Evolutionary conservation across 176 grass and related monocot species (phyloP).

Genomic region (Coix lacrymajobi): DNA sequence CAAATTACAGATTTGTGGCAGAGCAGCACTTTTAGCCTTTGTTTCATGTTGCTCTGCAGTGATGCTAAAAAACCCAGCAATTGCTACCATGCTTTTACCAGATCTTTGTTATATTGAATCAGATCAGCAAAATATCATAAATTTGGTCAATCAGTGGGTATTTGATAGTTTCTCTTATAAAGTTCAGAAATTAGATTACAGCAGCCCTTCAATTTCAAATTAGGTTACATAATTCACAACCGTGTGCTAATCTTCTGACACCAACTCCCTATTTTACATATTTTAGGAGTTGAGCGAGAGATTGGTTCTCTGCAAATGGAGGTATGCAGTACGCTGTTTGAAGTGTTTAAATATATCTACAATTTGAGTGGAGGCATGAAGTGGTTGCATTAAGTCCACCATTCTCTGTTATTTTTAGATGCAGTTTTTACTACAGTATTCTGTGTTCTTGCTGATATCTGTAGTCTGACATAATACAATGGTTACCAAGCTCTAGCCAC

Average conservation of each 20-base stretch:
- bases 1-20: no score
- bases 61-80: not conserved
- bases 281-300: slow-evolving; percentile 84
- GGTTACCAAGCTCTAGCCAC: not conserved
- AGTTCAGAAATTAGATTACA: not conserved
- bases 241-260: slow-evolving; percentile 24
- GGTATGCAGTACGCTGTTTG: slow-evolving; percentile 36
- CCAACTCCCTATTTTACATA: not conserved
- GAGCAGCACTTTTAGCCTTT: not conserved
- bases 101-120: not conserved
- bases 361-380: not conserved
- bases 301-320: slow-evolving; percentile 92
- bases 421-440: not conserved
- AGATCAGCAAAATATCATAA: not conserved
- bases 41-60: not conserved
- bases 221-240: not conserved
- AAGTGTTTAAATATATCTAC: not conserved
- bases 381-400: not conserved
- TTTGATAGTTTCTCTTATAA: not conserved
- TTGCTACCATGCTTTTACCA: not conserved
- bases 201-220: not conserved
- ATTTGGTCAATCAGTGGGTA: not conserved
- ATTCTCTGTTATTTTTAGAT: not conserved
- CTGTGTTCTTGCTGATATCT: not conserved
- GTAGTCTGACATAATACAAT: not conserved